Base-by-base conservation (phyloP, 805 yeast genomes). In the Clavispora carvajalis region DNA sequence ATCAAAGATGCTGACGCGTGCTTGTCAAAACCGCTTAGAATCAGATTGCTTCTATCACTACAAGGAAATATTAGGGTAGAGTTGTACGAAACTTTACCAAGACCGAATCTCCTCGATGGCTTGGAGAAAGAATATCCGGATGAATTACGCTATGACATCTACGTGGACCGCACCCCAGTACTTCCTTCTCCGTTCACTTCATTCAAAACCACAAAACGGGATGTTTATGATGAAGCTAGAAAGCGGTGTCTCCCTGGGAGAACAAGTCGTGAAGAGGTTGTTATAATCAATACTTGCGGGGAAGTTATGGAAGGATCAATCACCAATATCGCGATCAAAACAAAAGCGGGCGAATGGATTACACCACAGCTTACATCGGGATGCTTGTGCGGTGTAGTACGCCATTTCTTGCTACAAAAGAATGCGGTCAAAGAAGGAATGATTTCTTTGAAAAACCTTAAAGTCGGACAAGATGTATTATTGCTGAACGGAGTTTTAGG, bases 401-500 rank as follows among this genome's bases (percentile, higher is more conserved):
- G 98, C 50, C 79, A 79, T 47, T 75, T 73, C 58, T 61, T 91
- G 36, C 54, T 88, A 9, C 58, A 65, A 11, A 76, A 79, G 36
- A 73, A 76, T 3, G 54, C 67, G 22, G 61, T 86, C 2, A 62
- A 65, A 34, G 91, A 84, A 55, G 76, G 70, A 19, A 70, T 69
- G 1, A 57, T 85, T 4, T 51, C 55, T 1, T 53, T 69, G 17
- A 58, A 63, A 10, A 74, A 74, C n/a, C 51, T 91, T 3, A 52
- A 57, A 23, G 58, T 60, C n/a, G 95, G 95, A 5, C 88, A 81
- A 42, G 78, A 75, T 25, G 73, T 90, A 1, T 55, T 93, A 25
- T 53, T 91, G 18, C 80, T 88, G 58, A 91, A 91, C 61, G 96
- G 88, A 7, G 71, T 91, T 4, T 76, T 79, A 63, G 99, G 99